These are phyloP conservation scores for Nigrospora sphaerica DNA, from an alignment of 2,329 filamentous ascomycete genomes.

Conservation along the genomic window DNA sequence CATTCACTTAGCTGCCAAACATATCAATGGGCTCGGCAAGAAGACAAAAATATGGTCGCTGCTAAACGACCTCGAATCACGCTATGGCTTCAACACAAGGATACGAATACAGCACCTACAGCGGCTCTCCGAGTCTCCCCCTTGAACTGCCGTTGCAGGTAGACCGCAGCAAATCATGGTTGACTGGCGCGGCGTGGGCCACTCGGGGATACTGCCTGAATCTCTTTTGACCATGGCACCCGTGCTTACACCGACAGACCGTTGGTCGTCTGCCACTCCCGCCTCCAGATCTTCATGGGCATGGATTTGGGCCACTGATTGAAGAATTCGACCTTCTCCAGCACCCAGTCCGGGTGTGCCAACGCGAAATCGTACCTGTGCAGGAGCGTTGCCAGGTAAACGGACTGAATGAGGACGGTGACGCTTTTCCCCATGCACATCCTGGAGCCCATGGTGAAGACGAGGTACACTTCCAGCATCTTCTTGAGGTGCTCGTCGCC, in stretches of 20 bases:
- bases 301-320: conserved; percentile 1
- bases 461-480: conserved; percentile 1
- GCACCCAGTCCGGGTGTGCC: background rate
- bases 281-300: conserved; percentile 2
- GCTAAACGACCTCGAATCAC: conserved; percentile 2
- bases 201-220: too few species aligned
- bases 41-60: conserved; percentile 2
- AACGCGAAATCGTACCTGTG: conserved; percentile 3
- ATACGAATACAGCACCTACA: conserved; percentile 2
- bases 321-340: conserved; percentile 2
- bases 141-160: too few species aligned
- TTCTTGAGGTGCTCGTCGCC: background rate
- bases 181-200: too few species aligned
- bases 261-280: background rate
- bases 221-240: too few species aligned
- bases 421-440: conserved; percentile 3
- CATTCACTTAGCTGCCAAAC: conserved; percentile 1
- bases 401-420: conserved; percentile 1
- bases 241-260: background rate
- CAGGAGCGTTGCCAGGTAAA: conserved; percentile 1
- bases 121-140: background rate
- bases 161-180: too few species aligned
- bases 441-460: background rate
- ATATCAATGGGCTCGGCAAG: conserved; percentile 2
- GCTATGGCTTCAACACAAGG: conserved; percentile 1